phyloP scores from a whole-genome alignment of 768 basidiomycete genomes.

The Mycena indigotica region DNA sequence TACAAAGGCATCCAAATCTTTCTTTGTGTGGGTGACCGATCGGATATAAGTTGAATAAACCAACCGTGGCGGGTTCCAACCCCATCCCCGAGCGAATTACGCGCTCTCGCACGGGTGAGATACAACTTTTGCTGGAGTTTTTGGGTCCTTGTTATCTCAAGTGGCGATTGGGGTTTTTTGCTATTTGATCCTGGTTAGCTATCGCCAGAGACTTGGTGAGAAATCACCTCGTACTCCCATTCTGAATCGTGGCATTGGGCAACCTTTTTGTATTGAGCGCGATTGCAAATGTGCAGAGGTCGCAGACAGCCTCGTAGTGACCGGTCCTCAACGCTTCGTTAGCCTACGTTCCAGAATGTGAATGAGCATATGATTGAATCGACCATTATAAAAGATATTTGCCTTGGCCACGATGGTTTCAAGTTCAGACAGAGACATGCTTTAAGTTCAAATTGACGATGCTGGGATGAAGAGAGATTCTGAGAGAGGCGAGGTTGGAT shows the following conservation, averaged over 20 bases:
- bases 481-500: too few species aligned
- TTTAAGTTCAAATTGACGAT: too few species aligned
- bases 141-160: background rate
- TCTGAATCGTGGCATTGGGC: background rate
- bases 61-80: conserved; percentile 2
- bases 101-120: conserved; percentile 5
- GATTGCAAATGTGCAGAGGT: conserved; percentile 7
- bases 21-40: background rate
- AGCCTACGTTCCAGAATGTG: conserved; percentile 7
- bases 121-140: background rate
- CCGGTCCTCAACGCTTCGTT: conserved; percentile 6
- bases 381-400: too few species aligned
- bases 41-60: background rate
- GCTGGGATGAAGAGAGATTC: too few species aligned
- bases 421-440: too few species aligned
- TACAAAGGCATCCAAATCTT: conserved; percentile 8
- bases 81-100: conserved; percentile 4
- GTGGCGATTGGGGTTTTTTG: too few species aligned
- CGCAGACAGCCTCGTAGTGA: conserved; percentile 1
- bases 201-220: too few species aligned
- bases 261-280: conserved; percentile 1
- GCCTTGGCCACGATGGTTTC: too few species aligned
- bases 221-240: too few species aligned
- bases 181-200: too few species aligned
- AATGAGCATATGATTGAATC: too few species aligned